Percentiles rank a stretch among this genome's conserved stretches.
Conservation (phyloP, 2,329 filamentous ascomycete species). For the Raffaelea albimanens region DNA sequence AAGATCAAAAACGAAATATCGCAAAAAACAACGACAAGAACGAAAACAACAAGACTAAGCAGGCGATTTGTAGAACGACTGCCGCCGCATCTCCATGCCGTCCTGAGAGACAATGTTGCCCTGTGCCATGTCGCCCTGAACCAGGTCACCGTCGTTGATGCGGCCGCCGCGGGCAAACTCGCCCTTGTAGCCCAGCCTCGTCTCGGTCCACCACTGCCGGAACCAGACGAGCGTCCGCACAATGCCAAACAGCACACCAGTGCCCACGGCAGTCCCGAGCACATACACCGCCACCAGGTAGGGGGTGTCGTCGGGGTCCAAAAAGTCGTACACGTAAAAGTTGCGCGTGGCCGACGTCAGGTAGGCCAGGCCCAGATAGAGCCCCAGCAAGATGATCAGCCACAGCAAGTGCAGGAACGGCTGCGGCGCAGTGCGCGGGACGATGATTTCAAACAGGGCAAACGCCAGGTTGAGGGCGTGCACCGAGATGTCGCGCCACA, state of each 20-base stretch:
- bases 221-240: slow-evolving; percentile 41
- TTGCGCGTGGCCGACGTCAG: slow-evolving; percentile 59
- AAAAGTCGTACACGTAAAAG: slow-evolving; percentile 70
- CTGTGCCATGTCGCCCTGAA: too few relatives aligned
- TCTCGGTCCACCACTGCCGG: slow-evolving; percentile 39
- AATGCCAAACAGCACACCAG: slow-evolving; percentile 42
- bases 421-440: slow-evolving; percentile 55
- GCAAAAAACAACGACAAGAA: too few relatives aligned
- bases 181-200: slow-evolving; percentile 29
- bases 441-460: slow-evolving; percentile 64
- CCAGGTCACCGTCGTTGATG: not conserved
- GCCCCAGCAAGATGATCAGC: slow-evolving; percentile 58
- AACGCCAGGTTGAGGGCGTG: slow-evolving; percentile 67
- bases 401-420: slow-evolving; percentile 57
- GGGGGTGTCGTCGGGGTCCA: slow-evolving; percentile 44
- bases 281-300: slow-evolving; percentile 55
- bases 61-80: too few relatives aligned
- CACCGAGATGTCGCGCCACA: slow-evolving; percentile 61
- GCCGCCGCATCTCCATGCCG: too few relatives aligned
- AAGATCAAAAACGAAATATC: too few relatives aligned
- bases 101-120: too few relatives aligned
- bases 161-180: slow-evolving; percentile 17
- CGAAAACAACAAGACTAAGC: too few relatives aligned
- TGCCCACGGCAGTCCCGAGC: slow-evolving; percentile 45
- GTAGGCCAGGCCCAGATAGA: slow-evolving; percentile 68